A percentile compares a stretch with the other conserved stretches of the same genome.
Conservation (phyloP, 345 rosid species). For the Melastoma malabathricum region DNA sequence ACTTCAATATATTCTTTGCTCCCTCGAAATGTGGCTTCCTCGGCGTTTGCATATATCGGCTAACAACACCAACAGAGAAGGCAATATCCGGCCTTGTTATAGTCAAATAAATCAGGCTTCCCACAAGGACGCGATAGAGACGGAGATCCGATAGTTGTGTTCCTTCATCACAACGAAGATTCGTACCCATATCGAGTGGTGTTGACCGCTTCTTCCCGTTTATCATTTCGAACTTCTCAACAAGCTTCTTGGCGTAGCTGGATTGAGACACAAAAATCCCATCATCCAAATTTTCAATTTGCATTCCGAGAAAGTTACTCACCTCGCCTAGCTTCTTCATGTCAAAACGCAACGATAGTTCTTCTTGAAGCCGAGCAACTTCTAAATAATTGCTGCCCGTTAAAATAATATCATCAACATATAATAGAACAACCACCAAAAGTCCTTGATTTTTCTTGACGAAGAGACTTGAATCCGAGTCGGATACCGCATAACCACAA, state of each 20-base stretch:
- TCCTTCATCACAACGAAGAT: constrained; percentile 5
- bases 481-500: neutral
- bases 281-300: neutral
- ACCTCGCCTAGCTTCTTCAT: constrained; percentile 10
- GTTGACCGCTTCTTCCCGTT: constrained; percentile 3
- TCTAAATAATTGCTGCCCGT: neutral
- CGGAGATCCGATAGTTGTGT: neutral
- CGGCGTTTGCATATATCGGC: too few species aligned
- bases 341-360: neutral
- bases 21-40: too few species aligned
- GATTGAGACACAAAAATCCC: constrained; percentile 10
- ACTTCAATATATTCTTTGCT: too few species aligned
- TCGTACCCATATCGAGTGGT: constrained; percentile 2
- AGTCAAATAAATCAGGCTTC: constrained; percentile 8
- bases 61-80: neutral
- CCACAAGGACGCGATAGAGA: constrained; percentile 1
- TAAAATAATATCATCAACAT: neutral
- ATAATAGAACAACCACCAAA: neutral
- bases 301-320: constrained; percentile 7
- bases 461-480: neutral
- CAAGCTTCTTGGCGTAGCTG: constrained; percentile 2
- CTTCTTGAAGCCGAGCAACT: neutral
- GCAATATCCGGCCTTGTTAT: constrained; percentile 6
- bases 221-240: constrained; percentile 1
- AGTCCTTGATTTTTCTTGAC: neutral